Base-by-base conservation (phyloP, 768 basidiomycete genomes). In the Hygrophoropsis aurantiaca region DNA sequence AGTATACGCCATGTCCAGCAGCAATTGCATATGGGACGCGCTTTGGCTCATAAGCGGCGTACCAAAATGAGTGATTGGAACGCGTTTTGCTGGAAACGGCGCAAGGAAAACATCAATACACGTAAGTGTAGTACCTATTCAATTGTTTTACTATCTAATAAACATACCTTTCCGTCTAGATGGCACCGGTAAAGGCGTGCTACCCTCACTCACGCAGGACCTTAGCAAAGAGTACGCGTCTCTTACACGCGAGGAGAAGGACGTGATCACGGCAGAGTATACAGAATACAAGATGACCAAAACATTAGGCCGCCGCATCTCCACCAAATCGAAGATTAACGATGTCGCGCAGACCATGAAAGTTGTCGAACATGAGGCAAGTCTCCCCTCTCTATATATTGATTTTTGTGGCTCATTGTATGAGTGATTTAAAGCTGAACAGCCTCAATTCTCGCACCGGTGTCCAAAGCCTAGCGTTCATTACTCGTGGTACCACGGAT, bases 81-180 rank as follows among this genome's bases (percentile, higher is more conserved):
- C 13, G 7, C 8, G 6, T 51, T 51, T 39, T 51, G 38, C 39
- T 51, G 39, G 50, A 51, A 51, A 40, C 40, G 46, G 30, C 40
- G 37, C 18, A 24, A 21, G 32, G 38, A 44, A 7, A n/a, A 10
- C 9, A 16, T 21, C 32, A 25, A 34, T 30, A 13, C 6, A 7
- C 27, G 27, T 30, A 30, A 30, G 27, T 30, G 27, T 30, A 16
- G 26, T 36, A 21, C 21, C 21, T 24, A 44, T 26, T 44, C 8
- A 36, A 35, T 35, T 11, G 11, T 10, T 35, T 33, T 33, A 34
- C 3, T 18, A 10, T 2, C 20, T 26, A 19, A n/a, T n/a, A n/a
- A n/a, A n/a, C n/a, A n/a, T n/a, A n/a, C n/a, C 6, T 11, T 26
- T 42, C 2, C n/a, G 1, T 5, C 11, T 15, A 10, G 3, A 35